phyloP scores from a whole-genome alignment of 441 rosid genomes.

The Metrosideros polymorpha region DNA sequence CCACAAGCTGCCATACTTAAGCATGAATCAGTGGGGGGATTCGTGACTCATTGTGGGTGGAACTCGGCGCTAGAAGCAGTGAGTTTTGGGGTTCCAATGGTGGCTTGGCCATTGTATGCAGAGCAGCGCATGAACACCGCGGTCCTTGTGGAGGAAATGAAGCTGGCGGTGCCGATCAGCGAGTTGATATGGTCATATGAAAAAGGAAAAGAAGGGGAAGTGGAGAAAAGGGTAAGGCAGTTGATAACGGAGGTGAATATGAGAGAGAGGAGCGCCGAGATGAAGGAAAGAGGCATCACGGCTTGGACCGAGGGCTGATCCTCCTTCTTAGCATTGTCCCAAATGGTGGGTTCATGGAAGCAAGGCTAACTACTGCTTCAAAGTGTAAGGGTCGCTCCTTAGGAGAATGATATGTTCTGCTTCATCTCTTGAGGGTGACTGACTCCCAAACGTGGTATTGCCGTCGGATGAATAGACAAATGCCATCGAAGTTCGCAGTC shows the following conservation, averaged over 20 bases:
- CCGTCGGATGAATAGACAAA: not conserved
- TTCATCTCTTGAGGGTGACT: not conserved
- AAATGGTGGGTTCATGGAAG: constrained; percentile 4
- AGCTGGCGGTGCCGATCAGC: constrained; percentile 2
- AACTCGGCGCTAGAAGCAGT: constrained; percentile 14
- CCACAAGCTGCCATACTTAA: not conserved
- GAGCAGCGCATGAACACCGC: constrained; percentile 1
- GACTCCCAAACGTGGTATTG: not conserved
- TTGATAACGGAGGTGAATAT: not conserved
- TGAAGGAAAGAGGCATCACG: not conserved
- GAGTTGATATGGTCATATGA: not conserved
- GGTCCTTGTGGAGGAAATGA: constrained; percentile 6
- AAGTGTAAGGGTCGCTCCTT: not conserved
- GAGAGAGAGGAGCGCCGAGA: not conserved
- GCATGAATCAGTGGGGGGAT: constrained; percentile 4
- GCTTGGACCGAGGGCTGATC: constrained; percentile 3
- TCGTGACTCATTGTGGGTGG: constrained; percentile 14
- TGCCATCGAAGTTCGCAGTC: not conserved
- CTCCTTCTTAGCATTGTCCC: constrained; percentile 1
- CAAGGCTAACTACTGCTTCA: not conserved
- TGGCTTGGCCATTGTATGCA: constrained; percentile 9
- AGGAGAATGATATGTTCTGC: not conserved
- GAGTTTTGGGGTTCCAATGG: constrained; percentile 6
- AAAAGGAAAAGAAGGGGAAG: not conserved
- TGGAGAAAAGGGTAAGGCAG: constrained; percentile 5